phyloP scores from a whole-genome alignment of 805 yeast species.

The Isabelozyma pseudorhagii region DNA sequence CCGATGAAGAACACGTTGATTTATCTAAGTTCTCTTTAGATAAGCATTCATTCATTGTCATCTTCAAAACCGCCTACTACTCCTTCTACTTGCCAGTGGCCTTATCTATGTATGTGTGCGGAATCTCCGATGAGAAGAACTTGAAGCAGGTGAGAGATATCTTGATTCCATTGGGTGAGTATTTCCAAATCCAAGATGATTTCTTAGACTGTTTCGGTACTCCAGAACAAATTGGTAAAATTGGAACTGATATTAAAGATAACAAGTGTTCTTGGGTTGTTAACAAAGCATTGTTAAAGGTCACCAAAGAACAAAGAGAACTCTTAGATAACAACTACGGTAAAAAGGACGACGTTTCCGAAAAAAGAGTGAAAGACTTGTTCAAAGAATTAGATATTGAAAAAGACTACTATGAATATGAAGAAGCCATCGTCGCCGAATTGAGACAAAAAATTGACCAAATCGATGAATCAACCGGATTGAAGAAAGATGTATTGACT shows the following conservation, averaged over 20 bases:
- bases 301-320: conserved; percentile 75
- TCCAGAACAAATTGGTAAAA: conserved; percentile 96
- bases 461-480: conserved; percentile 90
- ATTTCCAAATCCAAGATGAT: conserved; percentile 98
- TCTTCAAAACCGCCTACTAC: conserved; percentile 95
- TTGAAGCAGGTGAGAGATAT: conserved; percentile 85
- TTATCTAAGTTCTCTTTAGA: conserved; percentile 78
- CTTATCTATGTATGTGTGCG: conserved; percentile 91
- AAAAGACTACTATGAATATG: conserved; percentile 71
- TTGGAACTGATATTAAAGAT: conserved; percentile 97
- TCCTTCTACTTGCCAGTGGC: conserved; percentile 97
- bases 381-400: conserved; percentile 74
- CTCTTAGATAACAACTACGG: conserved; percentile 89
- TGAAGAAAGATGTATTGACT: conserved; percentile 80
- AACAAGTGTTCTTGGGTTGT: conserved; percentile 98
- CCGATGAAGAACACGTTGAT: conserved; percentile 94
- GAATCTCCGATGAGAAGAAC: conserved; percentile 65
- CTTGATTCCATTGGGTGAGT: conserved; percentile 93
- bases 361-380: conserved; percentile 66
- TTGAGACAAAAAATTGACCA: conserved; percentile 62
- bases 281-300: conserved; percentile 84
- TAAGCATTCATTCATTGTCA: conserved; percentile 93
- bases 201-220: conserved; percentile 95
- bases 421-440: conserved; percentile 68
- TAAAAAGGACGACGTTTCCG: conserved; percentile 65